Evolutionary conservation across 768 basidiomycete genomes (phyloP).

Genomic region (Lactarius akahatsu): DNA sequence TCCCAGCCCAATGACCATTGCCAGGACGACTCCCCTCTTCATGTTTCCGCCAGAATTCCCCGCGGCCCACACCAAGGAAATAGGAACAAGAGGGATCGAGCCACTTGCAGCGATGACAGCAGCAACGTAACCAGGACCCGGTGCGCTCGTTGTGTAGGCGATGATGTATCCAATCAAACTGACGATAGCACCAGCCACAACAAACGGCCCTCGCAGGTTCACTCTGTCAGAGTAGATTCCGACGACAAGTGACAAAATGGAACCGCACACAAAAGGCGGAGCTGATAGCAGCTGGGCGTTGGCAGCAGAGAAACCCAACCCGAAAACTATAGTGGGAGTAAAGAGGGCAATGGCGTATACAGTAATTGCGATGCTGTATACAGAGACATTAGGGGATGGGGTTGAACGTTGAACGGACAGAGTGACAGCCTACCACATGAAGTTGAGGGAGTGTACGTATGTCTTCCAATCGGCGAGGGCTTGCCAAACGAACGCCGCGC

Average conservation of each 20-base stretch:
- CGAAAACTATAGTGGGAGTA: slow-evolving; percentile 37
- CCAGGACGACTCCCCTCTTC: slow-evolving; percentile 51
- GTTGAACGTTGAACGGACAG: background rate
- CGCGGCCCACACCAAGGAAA: slow-evolving; percentile 55
- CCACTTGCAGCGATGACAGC: slow-evolving; percentile 52
- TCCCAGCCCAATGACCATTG: slow-evolving; percentile 53
- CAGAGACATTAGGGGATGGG: slow-evolving; percentile 36
- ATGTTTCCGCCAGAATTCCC: slow-evolving; percentile 57
- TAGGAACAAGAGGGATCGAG: slow-evolving; percentile 49
- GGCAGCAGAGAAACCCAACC: slow-evolving; percentile 49
- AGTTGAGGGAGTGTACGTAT: slow-evolving; percentile 39
- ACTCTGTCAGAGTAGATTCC: slow-evolving; percentile 39
- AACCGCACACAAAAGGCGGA: slow-evolving; percentile 38
- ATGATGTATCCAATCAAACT: slow-evolving; percentile 51
- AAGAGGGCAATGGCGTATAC: slow-evolving; percentile 45
- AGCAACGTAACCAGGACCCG: slow-evolving; percentile 44
- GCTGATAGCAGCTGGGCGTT: slow-evolving; percentile 41
- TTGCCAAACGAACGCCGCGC: slow-evolving; percentile 38
- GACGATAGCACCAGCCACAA: slow-evolving; percentile 44
- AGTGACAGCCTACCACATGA: slow-evolving; percentile 34
- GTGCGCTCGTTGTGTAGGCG: slow-evolving; percentile 39
- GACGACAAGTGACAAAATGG: slow-evolving; percentile 33
- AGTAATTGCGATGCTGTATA: slow-evolving; percentile 34
- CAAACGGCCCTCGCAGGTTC: slow-evolving; percentile 48
- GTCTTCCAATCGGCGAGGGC: slow-evolving; percentile 36